Conservation (phyloP, 2,329 filamentous ascomycete species). For the Escovopsis sp. region DNA sequence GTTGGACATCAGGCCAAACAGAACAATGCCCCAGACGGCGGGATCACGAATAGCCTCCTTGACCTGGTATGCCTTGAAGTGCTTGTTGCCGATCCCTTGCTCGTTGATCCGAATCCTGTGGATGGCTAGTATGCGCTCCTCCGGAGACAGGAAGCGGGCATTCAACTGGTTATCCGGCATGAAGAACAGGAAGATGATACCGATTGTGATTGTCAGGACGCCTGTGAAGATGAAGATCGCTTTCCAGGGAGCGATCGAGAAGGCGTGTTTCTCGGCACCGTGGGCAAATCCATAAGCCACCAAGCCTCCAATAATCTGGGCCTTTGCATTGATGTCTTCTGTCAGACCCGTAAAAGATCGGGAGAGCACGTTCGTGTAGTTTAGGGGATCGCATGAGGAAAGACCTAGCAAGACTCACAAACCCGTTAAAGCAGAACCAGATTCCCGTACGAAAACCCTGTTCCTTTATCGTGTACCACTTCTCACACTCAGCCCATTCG, state of each 20-base stretch:
- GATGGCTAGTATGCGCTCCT: slow-evolving; percentile 7
- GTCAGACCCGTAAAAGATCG: too few species aligned
- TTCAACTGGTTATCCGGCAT: slow-evolving; percentile 6
- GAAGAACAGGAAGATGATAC: slow-evolving; percentile 3
- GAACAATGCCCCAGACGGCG: slow-evolving; percentile 3
- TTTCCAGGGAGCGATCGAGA: slow-evolving; percentile 6
- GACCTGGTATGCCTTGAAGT: slow-evolving; percentile 50
- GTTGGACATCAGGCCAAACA: slow-evolving; percentile 2
- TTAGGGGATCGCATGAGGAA: background rate
- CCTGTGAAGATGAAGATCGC: slow-evolving; percentile 6
- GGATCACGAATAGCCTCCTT: slow-evolving; percentile 10
- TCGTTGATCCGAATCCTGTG: slow-evolving; percentile 45
- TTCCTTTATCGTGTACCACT: slow-evolving; percentile 6
- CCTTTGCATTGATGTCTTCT: background rate
- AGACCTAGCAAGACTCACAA: background rate
- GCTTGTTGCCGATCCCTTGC: slow-evolving; percentile 54
- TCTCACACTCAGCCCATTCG: background rate
- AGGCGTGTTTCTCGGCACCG: slow-evolving; percentile 2
- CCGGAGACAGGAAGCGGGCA: slow-evolving; percentile 4
- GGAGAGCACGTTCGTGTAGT: background rate
- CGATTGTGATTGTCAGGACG: slow-evolving; percentile 3
- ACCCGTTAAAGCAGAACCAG: slow-evolving; percentile 7
- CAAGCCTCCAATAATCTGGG: slow-evolving; percentile 5
- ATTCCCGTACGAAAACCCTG: slow-evolving; percentile 4
- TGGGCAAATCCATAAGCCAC: slow-evolving; percentile 6